These are phyloP conservation scores for Paecilomyces dactylethromorphus DNA, from an alignment of 2,329 filamentous ascomycete genomes.

Conservation along the genomic window DNA sequence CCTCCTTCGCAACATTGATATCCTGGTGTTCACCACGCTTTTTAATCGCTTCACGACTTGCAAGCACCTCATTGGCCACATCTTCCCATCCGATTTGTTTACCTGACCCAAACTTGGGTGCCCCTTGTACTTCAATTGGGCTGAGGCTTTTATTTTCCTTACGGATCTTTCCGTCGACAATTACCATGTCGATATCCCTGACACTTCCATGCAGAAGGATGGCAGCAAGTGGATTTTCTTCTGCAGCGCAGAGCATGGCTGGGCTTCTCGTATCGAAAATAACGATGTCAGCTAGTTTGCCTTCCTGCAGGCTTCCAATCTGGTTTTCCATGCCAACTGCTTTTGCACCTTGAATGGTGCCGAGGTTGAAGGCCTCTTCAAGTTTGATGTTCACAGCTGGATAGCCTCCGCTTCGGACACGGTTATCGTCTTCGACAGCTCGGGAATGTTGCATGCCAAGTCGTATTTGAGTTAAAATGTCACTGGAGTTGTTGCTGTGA, in stretches of 20 bases:
- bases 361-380: slow-evolving; percentile 15
- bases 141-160: slow-evolving; percentile 22
- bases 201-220: slow-evolving; percentile 45
- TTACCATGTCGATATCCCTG: slow-evolving; percentile 38
- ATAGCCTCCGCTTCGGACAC: slow-evolving; percentile 6
- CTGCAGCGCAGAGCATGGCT: slow-evolving; percentile 42
- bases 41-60: not conserved
- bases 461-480: slow-evolving; percentile 20
- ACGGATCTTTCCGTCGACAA: slow-evolving; percentile 37
- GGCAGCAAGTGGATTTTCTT: slow-evolving; percentile 50
- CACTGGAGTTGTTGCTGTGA: slow-evolving; percentile 20
- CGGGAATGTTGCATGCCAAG: slow-evolving; percentile 19
- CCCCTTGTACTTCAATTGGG: not conserved
- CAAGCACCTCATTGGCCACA: not conserved
- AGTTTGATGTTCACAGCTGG: slow-evolving; percentile 11
- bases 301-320: slow-evolving; percentile 41
- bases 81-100: not conserved
- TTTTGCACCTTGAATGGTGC: slow-evolving; percentile 7
- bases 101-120: not conserved
- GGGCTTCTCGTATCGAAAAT: slow-evolving; percentile 47
- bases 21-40: not conserved
- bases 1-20: not conserved
- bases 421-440: slow-evolving; percentile 8
- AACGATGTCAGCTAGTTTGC: slow-evolving; percentile 45
- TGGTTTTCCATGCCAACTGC: slow-evolving; percentile 36